Conservation (phyloP, 169 alveolate species). For the Eimeria brunetti region DNA sequence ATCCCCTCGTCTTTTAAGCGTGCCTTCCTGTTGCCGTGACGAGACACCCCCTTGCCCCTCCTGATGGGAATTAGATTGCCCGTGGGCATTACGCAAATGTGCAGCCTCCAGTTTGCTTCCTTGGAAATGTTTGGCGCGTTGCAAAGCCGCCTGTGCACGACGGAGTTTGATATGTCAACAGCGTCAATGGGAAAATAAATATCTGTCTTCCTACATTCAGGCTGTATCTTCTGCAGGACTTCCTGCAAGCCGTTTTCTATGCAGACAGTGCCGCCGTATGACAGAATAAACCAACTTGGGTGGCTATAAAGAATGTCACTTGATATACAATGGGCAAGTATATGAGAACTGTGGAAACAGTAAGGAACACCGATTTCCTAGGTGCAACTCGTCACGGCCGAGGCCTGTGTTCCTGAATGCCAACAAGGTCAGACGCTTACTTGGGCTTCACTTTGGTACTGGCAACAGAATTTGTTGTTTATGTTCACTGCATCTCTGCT, state of each 20-base stretch:
- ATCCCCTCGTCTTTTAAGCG: neutral
- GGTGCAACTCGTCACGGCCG: neutral
- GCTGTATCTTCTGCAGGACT: neutral
- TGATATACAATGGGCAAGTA: neutral
- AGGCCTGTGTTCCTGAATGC: neutral
- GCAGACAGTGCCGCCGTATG: neutral
- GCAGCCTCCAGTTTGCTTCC: neutral
- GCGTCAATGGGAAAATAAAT: neutral
- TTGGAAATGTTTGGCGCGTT: neutral
- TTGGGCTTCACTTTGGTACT: conserved; percentile 26
- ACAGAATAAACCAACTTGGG: neutral
- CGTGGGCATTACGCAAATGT: neutral
- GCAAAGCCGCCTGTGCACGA: neutral
- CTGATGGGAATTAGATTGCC: neutral
- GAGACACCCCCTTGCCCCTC: neutral
- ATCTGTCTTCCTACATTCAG: neutral
- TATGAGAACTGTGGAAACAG: neutral
- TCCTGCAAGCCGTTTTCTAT: neutral
- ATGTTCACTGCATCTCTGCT: conserved; percentile 70
- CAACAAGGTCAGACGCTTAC: neutral
- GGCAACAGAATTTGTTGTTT: conserved; percentile 60
- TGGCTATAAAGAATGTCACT: neutral
- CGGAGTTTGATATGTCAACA: neutral
- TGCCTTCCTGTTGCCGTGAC: neutral
- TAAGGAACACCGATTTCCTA: neutral